Evolutionary conservation across 2,329 filamentous ascomycete genomes (phyloP).

Genomic region (Xylariaceae sp.): DNA sequence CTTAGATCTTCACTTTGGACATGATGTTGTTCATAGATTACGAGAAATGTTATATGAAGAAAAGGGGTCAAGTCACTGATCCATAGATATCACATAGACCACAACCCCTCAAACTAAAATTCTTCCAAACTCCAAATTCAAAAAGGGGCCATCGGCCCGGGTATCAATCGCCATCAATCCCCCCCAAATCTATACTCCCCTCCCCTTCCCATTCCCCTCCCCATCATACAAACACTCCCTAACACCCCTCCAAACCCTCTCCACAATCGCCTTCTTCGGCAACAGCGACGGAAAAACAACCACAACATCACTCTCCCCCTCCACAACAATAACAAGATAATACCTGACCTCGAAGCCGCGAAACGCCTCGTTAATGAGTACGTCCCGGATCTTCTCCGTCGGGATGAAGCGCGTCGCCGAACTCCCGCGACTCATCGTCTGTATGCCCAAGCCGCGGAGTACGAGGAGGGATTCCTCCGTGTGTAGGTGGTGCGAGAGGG

Average conservation of each 20-base stretch:
- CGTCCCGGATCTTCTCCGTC: conserved; percentile 84
- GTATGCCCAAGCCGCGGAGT: conserved; percentile 81
- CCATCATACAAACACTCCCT: conserved; percentile 74
- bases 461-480: conserved; percentile 80
- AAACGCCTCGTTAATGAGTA: conserved; percentile 94
- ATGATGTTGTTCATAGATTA: too few species aligned
- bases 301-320: conserved; percentile 80
- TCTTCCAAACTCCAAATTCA: too few species aligned
- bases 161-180: too few species aligned
- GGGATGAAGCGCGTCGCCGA: conserved; percentile 62
- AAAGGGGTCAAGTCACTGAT: too few species aligned
- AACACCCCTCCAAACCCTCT: conserved; percentile 84
- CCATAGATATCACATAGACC: too few species aligned
- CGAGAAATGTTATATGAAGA: too few species aligned
- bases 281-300: conserved; percentile 88
- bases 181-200: background rate
- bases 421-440: conserved; percentile 48
- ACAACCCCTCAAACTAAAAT: too few species aligned
- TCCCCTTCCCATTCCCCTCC: conserved; percentile 17
- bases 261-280: conserved; percentile 68
- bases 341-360: conserved; percentile 84
- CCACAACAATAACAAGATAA: conserved; percentile 84
- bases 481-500: conserved; percentile 43
- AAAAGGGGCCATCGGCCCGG: too few species aligned
- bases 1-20: too few species aligned